Evolutionary conservation across 768 basidiomycete genomes (phyloP), one percentile per base, ranked within the genome.

Genomic region (Leucogyrophana mollusca): DNA sequence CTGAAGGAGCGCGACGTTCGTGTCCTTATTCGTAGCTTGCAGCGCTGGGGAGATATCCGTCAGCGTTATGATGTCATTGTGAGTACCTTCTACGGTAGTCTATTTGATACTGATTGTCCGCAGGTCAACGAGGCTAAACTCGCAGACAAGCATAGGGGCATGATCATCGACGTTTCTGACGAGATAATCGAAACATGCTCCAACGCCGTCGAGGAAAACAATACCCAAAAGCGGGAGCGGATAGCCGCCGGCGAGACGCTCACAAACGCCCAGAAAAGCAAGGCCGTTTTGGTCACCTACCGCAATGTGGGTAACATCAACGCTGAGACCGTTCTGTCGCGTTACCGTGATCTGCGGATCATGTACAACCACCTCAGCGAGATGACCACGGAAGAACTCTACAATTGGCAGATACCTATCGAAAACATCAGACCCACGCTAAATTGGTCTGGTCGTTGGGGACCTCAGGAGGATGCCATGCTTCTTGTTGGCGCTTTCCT

Each of bases 401-500:
- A 89, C 68, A 76, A 78, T 46, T 99, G 95, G 92, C 58, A 69
- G 18, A 85, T 98, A 39, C 96, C 96, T 4, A 82, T 91, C 47
- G 95, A 97, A 33, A 90, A 88, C 63, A 87, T 98, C 55, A 86
- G 95, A 45, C 90, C 92, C 25, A 95, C 93, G 2, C 79, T 92
- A 42, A 94, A 94, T 61, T 98, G 96, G 95, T 92, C 90, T 32
- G 93, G 94, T 47, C 85, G 91, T 37, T 99, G 96, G 96, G 85
- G 83, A 14, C 81, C 87, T 24, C 80, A 83, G 51, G 94, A 98
- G 55, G 96, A 99, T 64, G 85, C 94, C 3, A 90, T 94, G 83
- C 76, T 99, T 14, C 79, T 99, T 30, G 86, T 97, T 38, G 96
- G 96, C 27, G 92, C 96, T 9, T 97, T 78, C 73, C 59, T 87